These are phyloP conservation scores for Penicillium polonicum DNA, from an alignment of 2,329 filamentous ascomycete species.

Conservation along the genomic window DNA sequence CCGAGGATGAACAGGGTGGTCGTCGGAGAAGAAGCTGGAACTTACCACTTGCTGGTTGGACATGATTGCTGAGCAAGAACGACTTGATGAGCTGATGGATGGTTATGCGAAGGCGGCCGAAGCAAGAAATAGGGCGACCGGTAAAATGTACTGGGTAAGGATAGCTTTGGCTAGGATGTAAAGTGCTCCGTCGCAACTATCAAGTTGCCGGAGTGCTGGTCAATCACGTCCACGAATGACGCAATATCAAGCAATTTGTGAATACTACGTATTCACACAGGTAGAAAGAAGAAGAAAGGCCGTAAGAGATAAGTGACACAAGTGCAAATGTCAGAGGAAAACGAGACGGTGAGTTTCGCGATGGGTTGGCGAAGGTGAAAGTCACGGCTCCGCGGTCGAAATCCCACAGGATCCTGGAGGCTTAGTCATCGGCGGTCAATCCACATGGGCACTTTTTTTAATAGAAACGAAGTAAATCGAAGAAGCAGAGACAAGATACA, in stretches of 20 bases:
- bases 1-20: conserved; percentile 16
- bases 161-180: conserved; percentile 13
- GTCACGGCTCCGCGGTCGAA: conserved; percentile 38
- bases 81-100: conserved; percentile 5
- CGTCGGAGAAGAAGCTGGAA: conserved; percentile 24
- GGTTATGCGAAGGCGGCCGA: conserved; percentile 21
- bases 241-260: conserved; percentile 2
- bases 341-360: conserved; percentile 14
- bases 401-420: conserved; percentile 32
- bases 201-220: conserved; percentile 21
- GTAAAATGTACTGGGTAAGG: conserved; percentile 27
- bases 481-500: neutral
- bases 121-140: neutral
- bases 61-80: conserved; percentile 34
- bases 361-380: conserved; percentile 39
- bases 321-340: conserved; percentile 5
- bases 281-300: neutral
- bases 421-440: conserved; percentile 33
- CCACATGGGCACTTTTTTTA: neutral
- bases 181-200: conserved; percentile 23
- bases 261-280: conserved; percentile 1
- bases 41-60: conserved; percentile 52
- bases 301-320: neutral
- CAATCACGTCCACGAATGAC: conserved; percentile 14
- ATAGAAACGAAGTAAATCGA: conserved; percentile 5